Base-by-base conservation (phyloP, 768 basidiomycete genomes). In the Mycena alexandri region DNA sequence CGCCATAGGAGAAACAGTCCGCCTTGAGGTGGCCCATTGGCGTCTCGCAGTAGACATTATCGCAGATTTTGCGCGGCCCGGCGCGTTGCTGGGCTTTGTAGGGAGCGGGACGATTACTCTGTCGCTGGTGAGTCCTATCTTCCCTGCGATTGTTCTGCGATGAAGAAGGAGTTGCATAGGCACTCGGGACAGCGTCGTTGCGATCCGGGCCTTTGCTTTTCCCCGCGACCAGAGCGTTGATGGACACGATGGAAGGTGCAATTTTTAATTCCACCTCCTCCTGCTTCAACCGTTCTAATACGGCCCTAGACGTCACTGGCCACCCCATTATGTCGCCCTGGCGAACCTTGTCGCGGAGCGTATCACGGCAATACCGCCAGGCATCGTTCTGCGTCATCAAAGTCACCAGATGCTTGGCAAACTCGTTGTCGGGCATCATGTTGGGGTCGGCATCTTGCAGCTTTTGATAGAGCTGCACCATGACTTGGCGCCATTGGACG, bases 1-100 rank as follows among this genome's bases (percentile, higher is more conserved):
- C 78, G 71, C 73, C n/a, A n/a, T n/a, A n/a, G n/a, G n/a, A n/a
- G n/a, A n/a, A 78, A 54, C 77, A 78, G 29, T 77, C 65, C 3
- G 47, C 66, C 33, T 61, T 61, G 3, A 46, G 14, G 42, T 78
- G 77, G 3, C 77, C 77, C 9, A 61, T 2, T 0, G 70, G 70
- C 0, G 41, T 52, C 8, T 63, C 56, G 53, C 77, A 79, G 47
- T 73, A 76, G 6, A 19, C 5, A 48, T 71, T 71, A 1, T 71
- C 67, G 42, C 70, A 71, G n/a, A n/a, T n/a, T n/a, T n/a, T n/a
- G n/a, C n/a, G n/a, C n/a, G n/a, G n/a, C n/a, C n/a, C n/a, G n/a
- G n/a, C n/a, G n/a, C n/a, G n/a, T n/a, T n/a, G n/a, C n/a, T n/a
- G n/a, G n/a, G n/a, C n/a, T n/a, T n/a, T n/a, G n/a, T n/a, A n/a